Percentiles rank a stretch among this genome's conserved stretches.
Evolutionary conservation across 345 rosid genomes (phyloP).

Genomic region (Eucalyptus marginata): DNA sequence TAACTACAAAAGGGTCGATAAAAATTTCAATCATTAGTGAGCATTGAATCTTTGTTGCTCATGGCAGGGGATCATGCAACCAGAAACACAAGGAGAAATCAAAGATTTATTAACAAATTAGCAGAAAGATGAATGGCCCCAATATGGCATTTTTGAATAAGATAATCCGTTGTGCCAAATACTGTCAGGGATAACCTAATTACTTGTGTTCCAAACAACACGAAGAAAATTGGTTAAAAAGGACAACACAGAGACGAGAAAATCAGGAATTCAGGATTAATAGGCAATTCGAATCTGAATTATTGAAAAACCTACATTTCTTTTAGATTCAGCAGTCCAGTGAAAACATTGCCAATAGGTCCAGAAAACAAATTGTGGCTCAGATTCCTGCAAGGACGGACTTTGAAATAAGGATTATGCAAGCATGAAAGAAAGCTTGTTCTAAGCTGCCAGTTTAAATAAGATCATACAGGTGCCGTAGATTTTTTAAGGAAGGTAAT

Average conservation of each 20-base stretch:
- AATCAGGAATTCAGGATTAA: neutral
- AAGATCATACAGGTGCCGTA: constrained; percentile 54
- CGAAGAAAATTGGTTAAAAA: neutral
- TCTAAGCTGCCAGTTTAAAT: neutral
- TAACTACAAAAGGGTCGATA: neutral
- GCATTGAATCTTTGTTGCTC: neutral
- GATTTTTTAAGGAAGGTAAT: constrained; percentile 38
- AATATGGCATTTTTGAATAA: neutral
- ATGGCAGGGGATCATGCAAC: neutral
- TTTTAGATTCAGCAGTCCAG: constrained; percentile 44
- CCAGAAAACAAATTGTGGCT: constrained; percentile 75
- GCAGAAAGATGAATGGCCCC: neutral
- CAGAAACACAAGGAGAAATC: neutral
- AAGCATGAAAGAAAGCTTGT: neutral
- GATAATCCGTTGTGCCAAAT: neutral
- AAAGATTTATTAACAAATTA: neutral
- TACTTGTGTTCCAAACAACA: neutral
- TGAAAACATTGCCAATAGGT: constrained; percentile 79
- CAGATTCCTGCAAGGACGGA: constrained; percentile 49
- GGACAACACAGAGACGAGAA: neutral
- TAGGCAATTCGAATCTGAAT: neutral
- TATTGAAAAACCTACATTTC: constrained; percentile 43
- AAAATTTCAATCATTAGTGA: neutral
- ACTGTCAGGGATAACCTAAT: neutral
- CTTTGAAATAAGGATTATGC: neutral